Conservation (phyloP, 208 protist species). For the Trypanosoma melophagium region DNA sequence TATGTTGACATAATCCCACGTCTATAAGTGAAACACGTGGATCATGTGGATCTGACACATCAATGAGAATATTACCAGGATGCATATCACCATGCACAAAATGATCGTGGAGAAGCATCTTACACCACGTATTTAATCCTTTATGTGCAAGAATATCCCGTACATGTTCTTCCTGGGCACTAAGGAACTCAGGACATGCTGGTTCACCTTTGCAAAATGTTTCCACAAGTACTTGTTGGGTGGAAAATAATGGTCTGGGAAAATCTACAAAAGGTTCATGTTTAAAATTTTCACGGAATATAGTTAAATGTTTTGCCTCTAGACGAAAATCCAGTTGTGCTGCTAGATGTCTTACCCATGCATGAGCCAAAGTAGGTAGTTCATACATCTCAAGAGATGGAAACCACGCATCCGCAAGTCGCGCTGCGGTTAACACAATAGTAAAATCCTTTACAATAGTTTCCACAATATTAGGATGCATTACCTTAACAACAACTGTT, state of each 20-base stretch:
- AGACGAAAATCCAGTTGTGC: conserved; percentile 90
- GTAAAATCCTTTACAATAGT: conserved; percentile 85
- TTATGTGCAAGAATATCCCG: conserved; percentile 80
- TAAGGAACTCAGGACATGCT: conserved; percentile 80
- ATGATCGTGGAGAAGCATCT: conserved; percentile 91
- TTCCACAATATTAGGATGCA: conserved; percentile 87
- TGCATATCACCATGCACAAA: conserved; percentile 94
- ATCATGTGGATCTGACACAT: conserved; percentile 68
- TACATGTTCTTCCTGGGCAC: conserved; percentile 64
- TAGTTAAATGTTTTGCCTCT: conserved; percentile 82
- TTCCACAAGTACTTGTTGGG: conserved; percentile 84
- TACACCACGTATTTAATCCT: conserved; percentile 91
- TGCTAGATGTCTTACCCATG: conserved; percentile 82
- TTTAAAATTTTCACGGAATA: conserved; percentile 84
- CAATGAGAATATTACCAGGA: conserved; percentile 91
- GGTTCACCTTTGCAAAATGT: conserved; percentile 83
- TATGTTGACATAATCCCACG: conserved; percentile 87
- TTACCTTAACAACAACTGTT: conserved; percentile 88
- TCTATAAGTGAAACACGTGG: conserved; percentile 86
- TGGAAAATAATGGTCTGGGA: conserved; percentile 79
- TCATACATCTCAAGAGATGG: conserved; percentile 55
- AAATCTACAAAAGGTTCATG: conserved; percentile 78
- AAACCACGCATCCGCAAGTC: conserved; percentile 36
- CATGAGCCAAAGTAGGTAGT: conserved; percentile 53
- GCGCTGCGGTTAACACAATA: conserved; percentile 63